Evolutionary conservation across 768 basidiomycete genomes (phyloP), one percentile per base, ranked within the genome.

Genomic region (Royoungia palumana): DNA sequence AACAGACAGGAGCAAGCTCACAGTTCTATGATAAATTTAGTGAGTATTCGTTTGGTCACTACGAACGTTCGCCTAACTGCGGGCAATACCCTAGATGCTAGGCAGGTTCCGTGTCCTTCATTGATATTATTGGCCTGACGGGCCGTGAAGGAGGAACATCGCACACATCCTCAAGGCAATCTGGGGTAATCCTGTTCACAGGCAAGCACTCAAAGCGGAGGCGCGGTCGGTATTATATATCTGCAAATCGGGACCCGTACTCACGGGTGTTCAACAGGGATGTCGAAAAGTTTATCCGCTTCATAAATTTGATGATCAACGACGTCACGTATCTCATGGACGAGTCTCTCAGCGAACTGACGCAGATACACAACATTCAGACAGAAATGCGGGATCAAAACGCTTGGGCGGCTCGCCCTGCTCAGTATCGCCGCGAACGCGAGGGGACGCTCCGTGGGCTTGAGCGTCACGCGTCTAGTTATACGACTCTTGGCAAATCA

Each of bases 1-100:
- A 99, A 67, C 87, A 88, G 59, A 99, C 96, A 0, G 96, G 96
- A 25, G 91, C 94, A 19, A 95, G 94, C 63, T 95, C 94, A 0
- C 95, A 98, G 63, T 98, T 99, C 71, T 98, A 96, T 70, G 95
- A 96, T 67, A 94, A 96, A 82, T 95, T 94, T 62, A 89, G 89
- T 90, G 61, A 55, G 87, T 79, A 14, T 5, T 24, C 16, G n/a
- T 41, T 49, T 56, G 41, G 25, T 44, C 38, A 21, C 11, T 14
- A 9, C 32, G 7, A 25, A 38, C 35, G 8, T 64, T 57, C 22
- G 36, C 41, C 25, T 49, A 11, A 49, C 42, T 21, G 34, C 7
- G 44, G 30, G 16, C 32, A 27, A 19, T 44, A 37, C 30, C 14
- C 14, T 50, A 83, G 83, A 83, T 68, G 78, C 83, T 48, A 73